A percentile compares a stretch with the other conserved stretches of the same genome.
Evolutionary conservation across 495 filamentous ascomycete species (phyloP).

Genomic region (Xylaria telfairii): DNA sequence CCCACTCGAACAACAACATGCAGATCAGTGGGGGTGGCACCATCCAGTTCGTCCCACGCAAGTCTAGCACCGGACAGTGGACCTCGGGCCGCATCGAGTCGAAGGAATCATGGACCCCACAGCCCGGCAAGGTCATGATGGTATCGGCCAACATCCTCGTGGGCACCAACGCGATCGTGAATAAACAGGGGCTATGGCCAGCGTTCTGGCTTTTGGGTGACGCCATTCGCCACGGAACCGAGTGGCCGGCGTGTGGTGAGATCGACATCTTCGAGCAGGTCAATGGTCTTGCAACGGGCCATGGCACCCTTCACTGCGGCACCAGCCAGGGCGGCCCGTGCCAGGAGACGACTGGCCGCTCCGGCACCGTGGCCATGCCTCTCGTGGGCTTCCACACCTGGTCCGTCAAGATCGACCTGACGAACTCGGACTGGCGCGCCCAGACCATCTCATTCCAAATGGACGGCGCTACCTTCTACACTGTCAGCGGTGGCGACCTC

Average conservation of each 20-base stretch:
- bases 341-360: constrained; percentile 52
- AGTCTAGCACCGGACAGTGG: constrained; percentile 47
- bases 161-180: constrained; percentile 38
- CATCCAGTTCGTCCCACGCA: constrained; percentile 52
- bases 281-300: constrained; percentile 50
- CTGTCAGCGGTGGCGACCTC: constrained; percentile 47
- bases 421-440: constrained; percentile 45
- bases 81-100: constrained; percentile 59
- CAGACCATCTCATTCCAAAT: constrained; percentile 54
- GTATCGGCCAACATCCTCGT: constrained; percentile 51
- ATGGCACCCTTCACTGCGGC: constrained; percentile 59
- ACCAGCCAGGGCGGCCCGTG: constrained; percentile 47
- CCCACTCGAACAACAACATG: constrained; percentile 48
- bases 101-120: constrained; percentile 47
- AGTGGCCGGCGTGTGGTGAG: constrained; percentile 59
- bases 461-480: constrained; percentile 49
- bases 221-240: constrained; percentile 43
- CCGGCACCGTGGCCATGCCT: constrained; percentile 36
- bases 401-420: constrained; percentile 52
- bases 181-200: constrained; percentile 59
- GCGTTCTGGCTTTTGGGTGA: constrained; percentile 60
- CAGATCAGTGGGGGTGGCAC: constrained; percentile 55
- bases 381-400: constrained; percentile 54
- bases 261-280: constrained; percentile 59
- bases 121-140: constrained; percentile 45